Evolutionary conservation across 2,329 filamentous ascomycete species (phyloP), one percentile per base, ranked within the genome.

Genomic region (Pseudocercospora cruenta): DNA sequence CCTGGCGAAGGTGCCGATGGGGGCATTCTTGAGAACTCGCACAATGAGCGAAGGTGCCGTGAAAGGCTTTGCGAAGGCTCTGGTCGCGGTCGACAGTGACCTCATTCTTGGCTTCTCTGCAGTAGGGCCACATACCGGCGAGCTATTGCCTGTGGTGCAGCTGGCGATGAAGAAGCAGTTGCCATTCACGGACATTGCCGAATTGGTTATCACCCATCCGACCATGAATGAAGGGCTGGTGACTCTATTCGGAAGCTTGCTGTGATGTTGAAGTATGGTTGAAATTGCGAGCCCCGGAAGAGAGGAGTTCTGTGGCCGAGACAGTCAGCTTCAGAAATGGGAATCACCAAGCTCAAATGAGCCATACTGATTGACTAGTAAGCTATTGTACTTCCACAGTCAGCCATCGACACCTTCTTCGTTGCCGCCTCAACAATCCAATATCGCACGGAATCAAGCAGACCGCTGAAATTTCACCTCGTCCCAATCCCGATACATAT

Each of bases 51-150:
- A 62, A 22, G 59, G 59, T 16, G 31, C 14, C 24, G 58, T 26
- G 14, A 49, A n/a, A 7, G 65, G 65, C 14, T 67, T 64, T 19
- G 55, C 57, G 4, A 67, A 67, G 49, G 65, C 61, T 16, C 21
- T 67, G 55, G 24, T 62, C 21, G 26, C 36, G 2, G 28, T 8
- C 6, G 58, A 61, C 21, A 54, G 47, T 31, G 65, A 67, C 36
- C 58, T 28, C 1, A 64, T 67, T 59, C 54, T 67, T 1, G 64
- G 60, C 0, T 67, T 63, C 60, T 60, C 64, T 6, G 64, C 60
- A 16, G 9, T 65, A 1, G 58, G 63, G 6, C 43, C 58, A 19
- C 21, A 53, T 33, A 58, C 51, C 12, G 64, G 64, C 8, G 64
- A 66, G 14, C 26, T 66, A 6, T 47, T 66, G 28, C 60, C 55